phyloP scores from a whole-genome alignment of 2,329 filamentous ascomycete genomes.

The Diaporthe citri region DNA sequence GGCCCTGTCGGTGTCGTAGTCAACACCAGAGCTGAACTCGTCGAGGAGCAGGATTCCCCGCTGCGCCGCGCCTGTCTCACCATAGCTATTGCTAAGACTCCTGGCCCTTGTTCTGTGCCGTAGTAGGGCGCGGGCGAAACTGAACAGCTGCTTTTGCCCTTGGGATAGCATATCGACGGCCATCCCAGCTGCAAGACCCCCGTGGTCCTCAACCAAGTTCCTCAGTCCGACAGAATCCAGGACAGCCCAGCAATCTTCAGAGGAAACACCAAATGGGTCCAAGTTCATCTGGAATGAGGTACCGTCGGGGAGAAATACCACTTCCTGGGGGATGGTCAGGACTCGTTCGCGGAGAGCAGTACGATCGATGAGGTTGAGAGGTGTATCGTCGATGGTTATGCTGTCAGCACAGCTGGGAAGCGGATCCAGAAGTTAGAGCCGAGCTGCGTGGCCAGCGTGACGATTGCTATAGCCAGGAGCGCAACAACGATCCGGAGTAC shows the following conservation, averaged over 20 bases:
- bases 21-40: slow-evolving; percentile 58
- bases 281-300: slow-evolving; percentile 54
- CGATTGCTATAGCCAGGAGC: not conserved
- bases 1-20: slow-evolving; percentile 54
- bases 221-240: not conserved
- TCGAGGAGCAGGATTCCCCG: slow-evolving; percentile 55
- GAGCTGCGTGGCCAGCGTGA: not conserved
- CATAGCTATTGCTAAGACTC: not conserved
- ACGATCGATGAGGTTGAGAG: slow-evolving; percentile 51
- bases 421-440: slow-evolving; percentile 50
- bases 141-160: slow-evolving; percentile 29
- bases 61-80: not conserved
- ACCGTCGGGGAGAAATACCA: slow-evolving; percentile 59
- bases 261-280: slow-evolving; percentile 47
- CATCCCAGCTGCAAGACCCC: not conserved
- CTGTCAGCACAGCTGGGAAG: slow-evolving; percentile 42
- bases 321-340: slow-evolving; percentile 62
- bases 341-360: slow-evolving; percentile 56
- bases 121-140: slow-evolving; percentile 27
- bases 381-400: slow-evolving; percentile 56
- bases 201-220: not conserved
- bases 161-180: slow-evolving; percentile 3
- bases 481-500: not conserved
- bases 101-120: not conserved
- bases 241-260: not conserved